phyloP scores from a whole-genome alignment of 2,329 filamentous ascomycete species.

The Aspergillus japonicus region DNA sequence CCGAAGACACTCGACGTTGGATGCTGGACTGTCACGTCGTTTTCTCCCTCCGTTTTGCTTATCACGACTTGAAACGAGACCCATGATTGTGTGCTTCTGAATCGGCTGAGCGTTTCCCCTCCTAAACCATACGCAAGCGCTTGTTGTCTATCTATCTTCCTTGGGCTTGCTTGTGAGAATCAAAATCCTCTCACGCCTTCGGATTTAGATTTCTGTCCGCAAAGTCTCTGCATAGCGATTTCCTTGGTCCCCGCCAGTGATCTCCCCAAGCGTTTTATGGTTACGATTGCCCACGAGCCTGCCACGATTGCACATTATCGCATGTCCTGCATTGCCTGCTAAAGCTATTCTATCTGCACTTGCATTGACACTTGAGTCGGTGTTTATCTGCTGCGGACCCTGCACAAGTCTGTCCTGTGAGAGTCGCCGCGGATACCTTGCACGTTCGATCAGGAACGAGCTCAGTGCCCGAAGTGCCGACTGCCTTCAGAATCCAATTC shows the following conservation, averaged over 20 bases:
- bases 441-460: conserved; percentile 6
- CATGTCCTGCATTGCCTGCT: conserved; percentile 27
- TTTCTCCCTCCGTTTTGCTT: conserved; percentile 25
- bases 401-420: conserved; percentile 9
- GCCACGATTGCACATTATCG: conserved; percentile 29
- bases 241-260: conserved; percentile 18
- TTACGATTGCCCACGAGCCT: conserved; percentile 36
- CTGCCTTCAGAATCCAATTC: background rate
- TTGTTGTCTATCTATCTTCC: conserved; percentile 14
- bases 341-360: conserved; percentile 16
- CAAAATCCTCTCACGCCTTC: conserved; percentile 18
- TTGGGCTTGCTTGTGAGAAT: conserved; percentile 15
- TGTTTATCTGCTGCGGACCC: conserved; percentile 1
- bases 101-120: conserved; percentile 26
- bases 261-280: conserved; percentile 27
- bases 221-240: conserved; percentile 20
- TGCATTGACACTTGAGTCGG: conserved; percentile 10
- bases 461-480: background rate
- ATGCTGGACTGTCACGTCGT: conserved; percentile 25
- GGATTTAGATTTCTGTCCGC: conserved; percentile 25
- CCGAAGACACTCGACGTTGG: conserved; percentile 15
- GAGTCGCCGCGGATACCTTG: background rate
- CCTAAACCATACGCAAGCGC: conserved; percentile 21
- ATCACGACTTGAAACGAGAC: conserved; percentile 48
- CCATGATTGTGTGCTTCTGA: conserved; percentile 37